Evolutionary conservation across 2,329 filamentous ascomycete genomes (phyloP).

Genomic region (Hypoxylon sp.): DNA sequence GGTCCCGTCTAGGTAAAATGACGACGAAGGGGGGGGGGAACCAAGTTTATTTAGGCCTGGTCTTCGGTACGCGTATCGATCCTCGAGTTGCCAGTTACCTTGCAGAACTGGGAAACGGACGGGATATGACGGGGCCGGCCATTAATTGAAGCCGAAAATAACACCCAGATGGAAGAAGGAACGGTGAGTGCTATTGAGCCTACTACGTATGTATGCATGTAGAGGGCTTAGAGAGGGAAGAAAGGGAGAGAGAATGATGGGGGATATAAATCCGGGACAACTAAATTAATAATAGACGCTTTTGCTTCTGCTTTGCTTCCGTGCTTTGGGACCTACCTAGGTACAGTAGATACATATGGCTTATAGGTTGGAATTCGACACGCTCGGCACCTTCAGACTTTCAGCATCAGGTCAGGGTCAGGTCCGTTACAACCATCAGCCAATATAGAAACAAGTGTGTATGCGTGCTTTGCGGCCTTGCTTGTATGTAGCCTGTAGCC

Average conservation of each 20-base stretch:
- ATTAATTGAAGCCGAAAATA: slow-evolving; percentile 31
- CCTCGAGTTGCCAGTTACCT: slow-evolving; percentile 4
- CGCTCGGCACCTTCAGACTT: not conserved
- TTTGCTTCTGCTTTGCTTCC: not conserved
- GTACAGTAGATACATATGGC: no score
- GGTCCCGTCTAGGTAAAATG: not conserved
- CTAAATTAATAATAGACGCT: slow-evolving; percentile 21
- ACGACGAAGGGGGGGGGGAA: slow-evolving; percentile 10
- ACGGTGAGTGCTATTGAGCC: slow-evolving; percentile 3
- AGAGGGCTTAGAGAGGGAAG: not conserved
- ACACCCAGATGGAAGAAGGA: slow-evolving; percentile 6
- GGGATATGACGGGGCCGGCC: slow-evolving; percentile 18
- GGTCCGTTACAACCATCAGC: slow-evolving; percentile 16
- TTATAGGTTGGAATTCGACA: not conserved
- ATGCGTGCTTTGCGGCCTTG: no score
- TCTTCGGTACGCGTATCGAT: slow-evolving; percentile 6
- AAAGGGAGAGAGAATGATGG: slow-evolving; percentile 4
- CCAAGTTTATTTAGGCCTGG: slow-evolving; percentile 4
- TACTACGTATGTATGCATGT: no score
- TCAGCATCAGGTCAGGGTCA: not conserved
- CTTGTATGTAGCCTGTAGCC: no score
- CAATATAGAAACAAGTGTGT: slow-evolving; percentile 25
- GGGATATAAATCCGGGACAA: slow-evolving; percentile 1
- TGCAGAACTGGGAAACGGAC: not conserved
- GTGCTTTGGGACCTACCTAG: no score